A percentile compares a stretch with the other conserved stretches of the same genome.
phyloP scores from a whole-genome alignment of 2,329 filamentous ascomycete genomes.

The Rosellinia necatrix region DNA sequence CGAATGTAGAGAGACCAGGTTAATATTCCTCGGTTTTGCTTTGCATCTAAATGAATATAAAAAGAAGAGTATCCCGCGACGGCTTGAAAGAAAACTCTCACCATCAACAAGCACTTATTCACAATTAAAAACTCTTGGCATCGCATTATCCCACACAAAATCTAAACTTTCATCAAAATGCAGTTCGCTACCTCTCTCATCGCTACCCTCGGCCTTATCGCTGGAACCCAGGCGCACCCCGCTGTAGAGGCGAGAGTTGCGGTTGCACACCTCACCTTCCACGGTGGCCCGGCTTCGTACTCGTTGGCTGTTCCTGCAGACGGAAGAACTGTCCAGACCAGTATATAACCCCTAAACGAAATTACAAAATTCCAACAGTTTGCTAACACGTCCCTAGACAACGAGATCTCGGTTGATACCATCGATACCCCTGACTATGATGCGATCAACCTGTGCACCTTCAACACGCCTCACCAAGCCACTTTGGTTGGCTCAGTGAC shows the following conservation, averaged over 20 bases:
- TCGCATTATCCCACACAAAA: too few species aligned
- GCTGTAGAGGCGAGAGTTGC: slow-evolving; percentile 39
- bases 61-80: not conserved
- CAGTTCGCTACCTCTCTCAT: slow-evolving; percentile 25
- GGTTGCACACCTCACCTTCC: slow-evolving; percentile 50
- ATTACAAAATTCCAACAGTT: not conserved
- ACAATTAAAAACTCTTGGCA: too few species aligned
- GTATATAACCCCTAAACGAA: slow-evolving; percentile 34
- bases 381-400: slow-evolving; percentile 40
- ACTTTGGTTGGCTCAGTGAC: slow-evolving; percentile 41
- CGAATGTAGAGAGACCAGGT: not conserved
- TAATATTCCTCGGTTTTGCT: not conserved
- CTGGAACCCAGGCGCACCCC: slow-evolving; percentile 25
- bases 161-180: slow-evolving; percentile 20
- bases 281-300: slow-evolving; percentile 49
- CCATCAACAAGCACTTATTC: too few species aligned
- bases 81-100: too few species aligned
- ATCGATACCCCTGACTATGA: slow-evolving; percentile 52
- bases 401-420: slow-evolving; percentile 44
- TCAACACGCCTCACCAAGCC: slow-evolving; percentile 44
- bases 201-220: slow-evolving; percentile 29
- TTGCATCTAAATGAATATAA: slow-evolving; percentile 3
- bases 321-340: slow-evolving; percentile 44
- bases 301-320: slow-evolving; percentile 49
- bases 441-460: slow-evolving; percentile 49